These are phyloP conservation scores for Noccaea bulbosa DNA, from an alignment of 345 rosid genomes.

Conservation along the genomic window DNA sequence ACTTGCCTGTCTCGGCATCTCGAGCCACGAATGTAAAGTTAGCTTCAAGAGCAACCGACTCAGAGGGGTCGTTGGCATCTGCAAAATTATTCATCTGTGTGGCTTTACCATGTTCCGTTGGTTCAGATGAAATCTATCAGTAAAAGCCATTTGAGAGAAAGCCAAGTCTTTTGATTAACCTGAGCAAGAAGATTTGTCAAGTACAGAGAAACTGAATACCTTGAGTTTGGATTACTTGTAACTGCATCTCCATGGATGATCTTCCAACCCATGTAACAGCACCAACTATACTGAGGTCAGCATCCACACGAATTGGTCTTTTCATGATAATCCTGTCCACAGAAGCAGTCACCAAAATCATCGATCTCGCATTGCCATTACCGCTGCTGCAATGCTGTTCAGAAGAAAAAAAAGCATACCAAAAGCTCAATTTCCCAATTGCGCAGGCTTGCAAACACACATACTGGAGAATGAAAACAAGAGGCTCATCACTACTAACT, in stretches of 20 bases:
- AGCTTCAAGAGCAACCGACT: slow-evolving; percentile 69
- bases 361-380: slow-evolving; percentile 59
- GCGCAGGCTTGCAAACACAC: slow-evolving; percentile 10
- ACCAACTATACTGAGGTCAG: slow-evolving; percentile 62
- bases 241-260: slow-evolving; percentile 85
- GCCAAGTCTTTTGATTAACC: neutral
- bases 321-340: slow-evolving; percentile 79
- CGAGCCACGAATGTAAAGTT: slow-evolving; percentile 91
- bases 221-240: slow-evolving; percentile 69
- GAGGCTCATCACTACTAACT: neutral
- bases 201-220: slow-evolving; percentile 45
- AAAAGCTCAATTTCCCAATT: neutral
- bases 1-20: slow-evolving; percentile 76
- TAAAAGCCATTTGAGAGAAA: slow-evolving; percentile 5
- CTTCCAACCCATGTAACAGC: slow-evolving; percentile 94
- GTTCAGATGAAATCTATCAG: neutral
- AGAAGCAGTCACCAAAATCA: slow-evolving; percentile 87
- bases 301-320: slow-evolving; percentile 63
- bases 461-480: slow-evolving; percentile 1
- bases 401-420: slow-evolving; percentile 14
- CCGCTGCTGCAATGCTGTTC: slow-evolving; percentile 72
- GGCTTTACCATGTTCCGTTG: neutral
- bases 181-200: slow-evolving; percentile 6
- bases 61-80: slow-evolving; percentile 50
- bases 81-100: slow-evolving; percentile 32